Base-by-base conservation (phyloP, 1,284 basidiomycete species). In the Sporisorium scitamineum region DNA sequence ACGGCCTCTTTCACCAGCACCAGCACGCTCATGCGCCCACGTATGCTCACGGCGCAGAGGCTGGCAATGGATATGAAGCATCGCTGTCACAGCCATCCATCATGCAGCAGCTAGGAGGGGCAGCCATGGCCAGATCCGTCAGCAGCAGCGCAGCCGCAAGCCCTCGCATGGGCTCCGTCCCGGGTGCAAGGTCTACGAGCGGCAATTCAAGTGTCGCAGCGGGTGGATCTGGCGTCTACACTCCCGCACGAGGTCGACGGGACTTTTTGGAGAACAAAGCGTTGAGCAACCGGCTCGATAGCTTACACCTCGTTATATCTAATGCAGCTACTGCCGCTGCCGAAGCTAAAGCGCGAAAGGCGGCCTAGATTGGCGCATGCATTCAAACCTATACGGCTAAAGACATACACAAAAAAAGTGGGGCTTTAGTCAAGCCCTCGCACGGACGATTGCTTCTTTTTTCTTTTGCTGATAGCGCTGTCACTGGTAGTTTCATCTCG, bases 31-130 rank as follows among this genome's bases (percentile, higher is more conserved):
- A 64, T 14, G 32, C 22, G 7, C 31, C 5, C 11, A 9, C 11
- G 16, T 52, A 51, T 11, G 34, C 18, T n/a, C 48, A 68, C 51
- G 27, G 27, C 18, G 26, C 32, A 42, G 62, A 60, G n/a, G 39
- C 18, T 42, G 47, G 61, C n/a, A 16, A n/a, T 27, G 55, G 18
- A 34, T 67, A 62, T 34, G 71, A 74, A 27, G 16, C 66, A 0
- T 66, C 67, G 29, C 54, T 67, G 5, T 62, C 63, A 16, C 72
- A 75, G 55, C 72, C 72, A 0, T 66, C 62, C 31, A 75, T 75
- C 60, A 66, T 75, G 72, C 72, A 75, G 54, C 72, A 75, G 60
- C 62, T 75, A 7, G 75, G 66, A 5, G 61, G 70, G 18, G 59
- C 63, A 9, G 39, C 60, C 41, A 77, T 77, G 75, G 58, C 63